Conservation (phyloP, 306 rosid genomes). For the Elaeagnus macrophylla region DNA sequence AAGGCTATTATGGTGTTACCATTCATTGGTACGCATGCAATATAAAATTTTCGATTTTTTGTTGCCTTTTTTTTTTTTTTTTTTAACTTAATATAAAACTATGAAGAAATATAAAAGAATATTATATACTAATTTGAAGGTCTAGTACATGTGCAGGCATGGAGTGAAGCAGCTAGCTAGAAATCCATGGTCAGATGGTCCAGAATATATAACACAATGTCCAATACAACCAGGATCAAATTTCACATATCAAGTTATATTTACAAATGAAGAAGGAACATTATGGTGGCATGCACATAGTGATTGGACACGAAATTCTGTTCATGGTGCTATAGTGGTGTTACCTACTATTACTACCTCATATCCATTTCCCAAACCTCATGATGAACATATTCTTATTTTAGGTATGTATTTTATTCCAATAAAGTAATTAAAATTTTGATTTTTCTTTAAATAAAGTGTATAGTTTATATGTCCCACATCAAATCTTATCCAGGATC, state of each 20-base stretch:
- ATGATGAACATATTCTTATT: constrained; percentile 6
- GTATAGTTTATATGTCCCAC: no score
- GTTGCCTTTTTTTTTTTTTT: not conserved
- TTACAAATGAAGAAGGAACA: constrained; percentile 34
- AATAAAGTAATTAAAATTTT: not conserved
- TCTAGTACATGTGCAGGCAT: no score
- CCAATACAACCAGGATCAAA: constrained; percentile 21
- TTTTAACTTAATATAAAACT: no score
- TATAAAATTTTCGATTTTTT: no score
- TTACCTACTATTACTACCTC: not conserved
- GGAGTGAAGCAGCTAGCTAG: constrained; percentile 33
- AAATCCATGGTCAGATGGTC: constrained; percentile 42
- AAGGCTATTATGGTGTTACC: constrained; percentile 24
- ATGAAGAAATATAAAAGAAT: no score
- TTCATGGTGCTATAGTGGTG: constrained; percentile 26
- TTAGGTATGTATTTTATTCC: constrained; percentile 7
- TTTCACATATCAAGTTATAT: constrained; percentile 23
- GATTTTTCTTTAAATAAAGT: not conserved
- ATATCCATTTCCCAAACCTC: constrained; percentile 22
- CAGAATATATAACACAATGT: constrained; percentile 32
- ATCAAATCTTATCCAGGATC: not conserved
- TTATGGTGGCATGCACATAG: constrained; percentile 46
- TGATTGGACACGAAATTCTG: constrained; percentile 30
- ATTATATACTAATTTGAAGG: no score
- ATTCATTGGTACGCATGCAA: constrained; percentile 19